Evolutionary conservation across 106 monocot genomes (phyloP), one percentile per base, ranked within the genome.

Genomic region (Ottelia alismoides): DNA sequence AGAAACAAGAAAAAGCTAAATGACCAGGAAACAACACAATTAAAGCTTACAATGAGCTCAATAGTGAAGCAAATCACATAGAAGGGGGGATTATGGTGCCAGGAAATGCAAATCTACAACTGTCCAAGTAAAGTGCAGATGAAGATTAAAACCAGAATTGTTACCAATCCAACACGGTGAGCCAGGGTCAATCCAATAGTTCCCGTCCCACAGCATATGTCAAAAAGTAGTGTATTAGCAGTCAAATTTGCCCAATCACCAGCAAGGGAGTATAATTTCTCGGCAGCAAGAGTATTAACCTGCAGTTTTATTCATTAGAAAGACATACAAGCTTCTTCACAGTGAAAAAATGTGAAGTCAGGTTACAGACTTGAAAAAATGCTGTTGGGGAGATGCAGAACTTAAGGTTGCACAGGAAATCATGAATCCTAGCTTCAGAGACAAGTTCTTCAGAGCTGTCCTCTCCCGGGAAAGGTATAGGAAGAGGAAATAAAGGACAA

Each of bases 281-380:
- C 96, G 52, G 96, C 96, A 62, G 89, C 89, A 73, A 85, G 79
- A 76, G 96, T 89, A 63, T 96, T 96, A 55, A 96, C 96, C 93
- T 88, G 87, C 47, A 71, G 11, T 43, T 6, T 16, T 16, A 43
- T 7, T 7, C 10, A 43, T 58, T 20, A 55, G 28, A 59, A 25
- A 2, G 22, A 40, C 53, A 46, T 25, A 10, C 63, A 22, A 22
- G 16, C 6, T 16, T 43, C 35, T 2, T 45, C 22, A 19, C 20
- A 18, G 3, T 28, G 27, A 9, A 10, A 29, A 25, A 53, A 3
- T 1, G 2, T 2, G 1, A 29, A 19, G 11, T 16, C 2, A 45
- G 7, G 18, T 18, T 2, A 45, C 83, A 62, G 25, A 93, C 93
- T 72, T 96, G 96, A 27, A 96, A 96, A 74, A 96, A 96, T 25